Percentiles rank a stretch among this genome's conserved stretches.
phyloP scores from a whole-genome alignment of 208 protist species.

The Acanthamoeba triangularis region DNA sequence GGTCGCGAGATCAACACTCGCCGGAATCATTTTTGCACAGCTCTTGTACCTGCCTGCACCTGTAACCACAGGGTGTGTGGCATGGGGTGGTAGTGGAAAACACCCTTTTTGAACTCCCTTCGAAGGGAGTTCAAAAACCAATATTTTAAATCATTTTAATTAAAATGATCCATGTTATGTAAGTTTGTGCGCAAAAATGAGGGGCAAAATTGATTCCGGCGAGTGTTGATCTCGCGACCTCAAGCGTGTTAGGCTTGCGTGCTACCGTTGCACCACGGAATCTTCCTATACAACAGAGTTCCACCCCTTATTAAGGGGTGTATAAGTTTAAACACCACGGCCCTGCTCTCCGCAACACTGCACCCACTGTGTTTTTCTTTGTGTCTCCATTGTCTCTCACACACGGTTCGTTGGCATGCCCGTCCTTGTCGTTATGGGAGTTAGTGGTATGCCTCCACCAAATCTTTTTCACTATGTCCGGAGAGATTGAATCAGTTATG shows the following conservation, averaged over 20 bases:
- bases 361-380: no score
- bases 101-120: no score
- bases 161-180: no score
- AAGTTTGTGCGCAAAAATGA: no score
- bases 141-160: no score
- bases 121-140: no score
- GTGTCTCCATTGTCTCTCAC: neutral
- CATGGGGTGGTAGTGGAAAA: no score
- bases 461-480: neutral
- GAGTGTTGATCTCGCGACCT: slow-evolving; percentile 72
- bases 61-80: no score
- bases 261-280: slow-evolving; percentile 74
- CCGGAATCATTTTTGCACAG: slow-evolving; percentile 68
- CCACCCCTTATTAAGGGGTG: no score
- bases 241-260: slow-evolving; percentile 71
- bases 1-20: slow-evolving; percentile 74
- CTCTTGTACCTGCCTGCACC: no score
- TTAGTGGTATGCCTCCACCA: neutral
- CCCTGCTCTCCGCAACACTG: no score
- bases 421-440: neutral
- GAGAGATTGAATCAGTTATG: neutral
- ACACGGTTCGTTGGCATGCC: neutral
- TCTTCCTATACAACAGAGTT: neutral
- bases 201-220: slow-evolving; percentile 54
- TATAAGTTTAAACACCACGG: no score